These are phyloP conservation scores for Musa balbisiana DNA, from an alignment of 202 grass and related monocot genomes.

Conservation along the genomic window DNA sequence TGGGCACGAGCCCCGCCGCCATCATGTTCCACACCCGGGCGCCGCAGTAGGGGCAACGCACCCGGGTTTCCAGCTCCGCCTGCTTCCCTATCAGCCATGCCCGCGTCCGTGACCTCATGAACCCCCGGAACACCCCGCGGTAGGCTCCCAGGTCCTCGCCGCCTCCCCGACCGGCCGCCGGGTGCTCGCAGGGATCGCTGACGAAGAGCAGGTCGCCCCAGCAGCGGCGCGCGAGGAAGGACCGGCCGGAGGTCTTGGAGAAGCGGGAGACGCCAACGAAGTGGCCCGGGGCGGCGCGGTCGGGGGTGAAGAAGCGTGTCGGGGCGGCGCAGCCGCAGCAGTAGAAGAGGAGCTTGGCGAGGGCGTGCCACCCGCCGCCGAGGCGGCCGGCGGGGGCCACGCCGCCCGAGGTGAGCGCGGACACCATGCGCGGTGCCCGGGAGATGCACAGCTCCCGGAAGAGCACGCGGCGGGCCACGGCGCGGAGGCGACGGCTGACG, in stretches of 20 bases:
- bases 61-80: constrained; percentile 39
- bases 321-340: constrained; percentile 5
- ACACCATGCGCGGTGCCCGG: constrained; percentile 56
- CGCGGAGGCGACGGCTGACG: constrained; percentile 54
- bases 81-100: constrained; percentile 37
- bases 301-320: constrained; percentile 2
- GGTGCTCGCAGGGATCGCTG: constrained; percentile 76
- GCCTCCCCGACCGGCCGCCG: neutral
- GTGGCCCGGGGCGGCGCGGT: constrained; percentile 28
- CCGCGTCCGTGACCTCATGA: constrained; percentile 54
- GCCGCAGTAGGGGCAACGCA: constrained; percentile 79
- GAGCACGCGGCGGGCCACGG: constrained; percentile 60
- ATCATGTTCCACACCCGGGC: constrained; percentile 86
- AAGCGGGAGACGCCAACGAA: constrained; percentile 42
- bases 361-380: constrained; percentile 16
- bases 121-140: constrained; percentile 65
- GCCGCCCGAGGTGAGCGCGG: constrained; percentile 32
- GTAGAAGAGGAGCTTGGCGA: constrained; percentile 16
- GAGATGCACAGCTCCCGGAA: constrained; percentile 69
- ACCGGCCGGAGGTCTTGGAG: constrained; percentile 22
- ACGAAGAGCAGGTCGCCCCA: constrained; percentile 72
- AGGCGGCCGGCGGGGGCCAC: neutral
- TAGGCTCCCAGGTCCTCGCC: constrained; percentile 55
- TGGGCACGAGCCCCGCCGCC: constrained; percentile 48
- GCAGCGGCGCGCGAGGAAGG: constrained; percentile 58